phyloP scores from a whole-genome alignment of 768 basidiomycete species.

The Leucogyrophana mollusca region DNA sequence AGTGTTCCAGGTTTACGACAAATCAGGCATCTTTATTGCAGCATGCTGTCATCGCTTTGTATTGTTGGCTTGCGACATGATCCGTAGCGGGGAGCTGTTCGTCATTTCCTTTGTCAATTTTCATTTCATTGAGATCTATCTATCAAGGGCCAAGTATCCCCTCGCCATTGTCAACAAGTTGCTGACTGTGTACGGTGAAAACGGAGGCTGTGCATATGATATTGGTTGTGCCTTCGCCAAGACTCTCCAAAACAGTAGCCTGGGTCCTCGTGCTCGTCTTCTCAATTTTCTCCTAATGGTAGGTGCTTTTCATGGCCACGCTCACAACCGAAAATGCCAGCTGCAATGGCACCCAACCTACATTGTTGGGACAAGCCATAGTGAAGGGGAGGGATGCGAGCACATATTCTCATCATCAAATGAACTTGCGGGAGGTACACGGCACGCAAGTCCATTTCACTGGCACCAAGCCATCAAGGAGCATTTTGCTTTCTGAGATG shows the following conservation, averaged over 20 bases:
- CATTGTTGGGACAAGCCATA: slow-evolving; percentile 6
- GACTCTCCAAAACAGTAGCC: slow-evolving; percentile 12
- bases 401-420: slow-evolving; percentile 6
- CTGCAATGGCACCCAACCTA: slow-evolving; percentile 25
- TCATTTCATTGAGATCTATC: background rate
- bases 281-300: background rate
- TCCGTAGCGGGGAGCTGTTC: background rate
- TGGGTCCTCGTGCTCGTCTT: slow-evolving; percentile 3
- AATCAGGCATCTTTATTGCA: slow-evolving; percentile 8
- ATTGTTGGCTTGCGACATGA: background rate
- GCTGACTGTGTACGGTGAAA: slow-evolving; percentile 12
- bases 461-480: slow-evolving; percentile 4
- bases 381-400: slow-evolving; percentile 7
- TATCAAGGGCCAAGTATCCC: slow-evolving; percentile 19
- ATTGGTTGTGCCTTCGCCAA: slow-evolving; percentile 21
- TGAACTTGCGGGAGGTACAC: slow-evolving; percentile 4
- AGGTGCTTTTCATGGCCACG: slow-evolving; percentile 16
- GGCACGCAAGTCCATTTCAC: slow-evolving; percentile 1
- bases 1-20: slow-evolving; percentile 2
- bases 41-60: slow-evolving; percentile 3
- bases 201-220: slow-evolving; percentile 21
- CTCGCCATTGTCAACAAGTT: slow-evolving; percentile 13
- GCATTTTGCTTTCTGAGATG: slow-evolving; percentile 18
- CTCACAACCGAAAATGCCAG: slow-evolving; percentile 27
- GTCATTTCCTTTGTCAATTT: background rate